phyloP scores from a whole-genome alignment of 352 stramenopile species.

The Pilasporangium apinafurcum region DNA sequence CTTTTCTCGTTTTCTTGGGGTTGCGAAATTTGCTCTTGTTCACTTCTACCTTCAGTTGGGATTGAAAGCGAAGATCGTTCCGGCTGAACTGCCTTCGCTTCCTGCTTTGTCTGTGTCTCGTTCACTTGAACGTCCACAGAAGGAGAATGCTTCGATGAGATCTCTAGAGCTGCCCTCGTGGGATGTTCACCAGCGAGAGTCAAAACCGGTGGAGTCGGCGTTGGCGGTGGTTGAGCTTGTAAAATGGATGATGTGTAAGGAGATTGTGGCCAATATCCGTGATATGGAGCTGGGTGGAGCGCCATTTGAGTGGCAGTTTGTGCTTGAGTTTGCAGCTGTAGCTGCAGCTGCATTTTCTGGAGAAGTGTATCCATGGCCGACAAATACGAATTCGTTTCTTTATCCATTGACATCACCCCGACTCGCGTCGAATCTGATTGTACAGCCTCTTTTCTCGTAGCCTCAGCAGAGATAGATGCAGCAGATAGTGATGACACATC shows the following conservation, averaged over 20 bases:
- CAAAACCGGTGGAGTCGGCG: neutral
- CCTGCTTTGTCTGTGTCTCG: no score
- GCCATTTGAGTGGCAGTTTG: slow-evolving; percentile 15
- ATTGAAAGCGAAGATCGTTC: no score
- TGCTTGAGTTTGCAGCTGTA: slow-evolving; percentile 36
- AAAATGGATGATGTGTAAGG: neutral
- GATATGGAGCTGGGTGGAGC: neutral
- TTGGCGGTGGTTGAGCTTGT: neutral
- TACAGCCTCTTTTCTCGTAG: neutral
- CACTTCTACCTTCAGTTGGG: slow-evolving; percentile 18
- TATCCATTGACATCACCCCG: slow-evolving; percentile 9
- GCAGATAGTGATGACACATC: neutral
- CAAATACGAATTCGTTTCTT: slow-evolving; percentile 24
- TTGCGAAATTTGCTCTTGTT: slow-evolving; percentile 10
- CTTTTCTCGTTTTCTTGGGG: no score
- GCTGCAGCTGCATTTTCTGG: slow-evolving; percentile 60
- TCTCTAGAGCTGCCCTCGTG: no score
- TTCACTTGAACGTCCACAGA: no score
- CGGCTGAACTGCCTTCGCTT: no score
- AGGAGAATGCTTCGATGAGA: no score
- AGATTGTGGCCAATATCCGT: neutral
- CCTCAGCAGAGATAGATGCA: neutral
- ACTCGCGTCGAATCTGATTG: neutral
- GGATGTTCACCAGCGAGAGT: slow-evolving; percentile 5
- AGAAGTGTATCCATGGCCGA: slow-evolving; percentile 46